Evolutionary conservation across 805 yeast species (phyloP).

Genomic region (Ogataea paradorogensis): DNA sequence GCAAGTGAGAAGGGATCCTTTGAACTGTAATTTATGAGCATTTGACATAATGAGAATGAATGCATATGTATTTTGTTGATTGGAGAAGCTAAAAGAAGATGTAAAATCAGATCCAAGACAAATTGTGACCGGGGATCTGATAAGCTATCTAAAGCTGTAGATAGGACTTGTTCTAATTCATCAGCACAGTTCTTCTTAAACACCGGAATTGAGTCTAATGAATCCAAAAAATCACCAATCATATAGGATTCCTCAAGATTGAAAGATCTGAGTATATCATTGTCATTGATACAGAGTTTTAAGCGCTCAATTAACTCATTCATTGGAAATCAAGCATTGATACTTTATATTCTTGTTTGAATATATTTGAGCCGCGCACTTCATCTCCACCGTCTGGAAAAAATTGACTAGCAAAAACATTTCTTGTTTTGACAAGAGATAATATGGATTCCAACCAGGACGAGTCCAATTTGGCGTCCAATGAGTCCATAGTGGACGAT

Average conservation of each 20-base stretch:
- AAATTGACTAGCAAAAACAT: slow-evolving; percentile 6
- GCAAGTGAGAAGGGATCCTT: slow-evolving; percentile 4
- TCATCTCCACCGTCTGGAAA: slow-evolving; percentile 9
- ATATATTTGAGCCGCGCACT: slow-evolving; percentile 12
- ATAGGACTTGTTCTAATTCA: slow-evolving; percentile 4
- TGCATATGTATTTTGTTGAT: slow-evolving; percentile 19
- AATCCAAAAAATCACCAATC: slow-evolving; percentile 1
- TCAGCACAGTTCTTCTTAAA: not conserved
- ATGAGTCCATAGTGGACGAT: not conserved
- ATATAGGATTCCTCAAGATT: not conserved
- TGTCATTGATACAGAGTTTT: not conserved
- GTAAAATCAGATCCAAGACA: slow-evolving; percentile 14
- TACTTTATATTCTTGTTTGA: not conserved
- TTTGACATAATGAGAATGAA: slow-evolving; percentile 13
- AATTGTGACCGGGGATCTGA: slow-evolving; percentile 7
- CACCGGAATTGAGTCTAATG: slow-evolving; percentile 2
- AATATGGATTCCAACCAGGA: slow-evolving; percentile 2
- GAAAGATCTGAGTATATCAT: not conserved
- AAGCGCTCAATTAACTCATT: slow-evolving; percentile 1
- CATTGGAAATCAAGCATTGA: slow-evolving; percentile 1
- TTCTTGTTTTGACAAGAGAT: not conserved
- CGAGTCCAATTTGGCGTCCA: slow-evolving; percentile 1
- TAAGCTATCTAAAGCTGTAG: not conserved
- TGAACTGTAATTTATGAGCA: slow-evolving; percentile 7
- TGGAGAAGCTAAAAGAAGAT: slow-evolving; percentile 19